Base-by-base conservation (phyloP, 768 basidiomycete genomes). In the Butyriboletus loyo region DNA sequence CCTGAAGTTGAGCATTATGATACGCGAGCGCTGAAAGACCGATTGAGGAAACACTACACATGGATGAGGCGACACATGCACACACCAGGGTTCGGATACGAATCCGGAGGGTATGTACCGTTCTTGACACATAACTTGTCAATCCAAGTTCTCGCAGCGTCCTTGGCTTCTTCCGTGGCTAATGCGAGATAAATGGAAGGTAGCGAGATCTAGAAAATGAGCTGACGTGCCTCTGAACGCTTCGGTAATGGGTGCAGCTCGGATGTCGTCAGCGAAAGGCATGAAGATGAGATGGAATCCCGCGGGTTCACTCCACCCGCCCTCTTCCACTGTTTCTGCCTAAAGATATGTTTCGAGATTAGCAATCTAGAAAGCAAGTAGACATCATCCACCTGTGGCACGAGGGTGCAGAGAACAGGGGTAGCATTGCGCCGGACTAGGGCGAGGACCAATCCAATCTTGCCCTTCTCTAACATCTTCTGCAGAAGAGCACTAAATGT, bases 211-310 rank as follows among this genome's bases (percentile, higher is more conserved):
- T 10, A 30, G 15, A 34, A 6, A 43, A 31, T 21, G n/a, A 32
- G 28, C 4, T 2, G 40, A 49, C 69, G 27, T 70, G 84, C 92
- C 87, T 76, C 79, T 77, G 58, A 78, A 74, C 7, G 77, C 85
- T 49, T 82, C 76, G 19, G 85, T 81, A 11, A 93, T 70, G 2
- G 88, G 85, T 7, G 89, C 88, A 19, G 78, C 76, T 43, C 97
- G 84, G 44, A 98, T 87, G 61, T 99, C 97, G 65, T 99, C 97
- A 5, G 90, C 88, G 66, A 89, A 99, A 1, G 96, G 95, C n/a
- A 98, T 68, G 15, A 88, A 87, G 52, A 98, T 87, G 46, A 98
- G 75, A 68, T 98, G 94, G 62, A 98, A 89, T 6, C 97, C 97
- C 2, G 90, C 84, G 31, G 97, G 92, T 37, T 89, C 85, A 46